Evolutionary conservation across 1,284 basidiomycete genomes (phyloP), one percentile per base, ranked within the genome.

Genomic region (Puccinia coronata): DNA sequence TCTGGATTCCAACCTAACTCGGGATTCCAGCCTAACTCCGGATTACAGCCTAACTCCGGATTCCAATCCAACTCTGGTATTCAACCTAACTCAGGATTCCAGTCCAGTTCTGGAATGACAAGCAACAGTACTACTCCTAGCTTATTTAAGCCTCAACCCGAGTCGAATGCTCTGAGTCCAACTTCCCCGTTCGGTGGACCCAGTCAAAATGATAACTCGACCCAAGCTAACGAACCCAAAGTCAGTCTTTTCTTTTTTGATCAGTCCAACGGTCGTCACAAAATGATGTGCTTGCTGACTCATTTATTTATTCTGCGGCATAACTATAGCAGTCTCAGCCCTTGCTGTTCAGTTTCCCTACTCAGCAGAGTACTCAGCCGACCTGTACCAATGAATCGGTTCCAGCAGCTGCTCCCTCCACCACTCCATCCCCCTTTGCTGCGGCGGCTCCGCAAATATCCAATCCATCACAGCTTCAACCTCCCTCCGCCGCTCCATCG

Each of bases 311-410:
- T 9, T 39, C 41, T n/a, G n/a, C 18, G 16, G 25, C 28, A 61
- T 31, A 57, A 57, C 8, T 2, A 39, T 20, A 34, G 20, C 25
- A 51, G 43, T 70, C 41, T 70, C 31, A 72, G 51, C 20, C 70
- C 51, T 55, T 34, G 4, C 34, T n/a, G n/a, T 72, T 72, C 12
- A 55, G 28, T 39, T 72, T 72, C 49, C 23, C 47, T 55, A 72
- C 70, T n/a, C 51, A 36, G 31, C 34, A 25, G 51, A 72, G 70
- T 23, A 25, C 34, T 55, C 70, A 72, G 49, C 51, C 70, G 31
- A 72, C 70, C 28, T 47, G 43, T 31, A 49, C 67, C 31, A 70
- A 49, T 70, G 47, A 70, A 28, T 70, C 43, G 25, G 43, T n/a
- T 34, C 23, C 47, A 31, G 28, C 67, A 16, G 43, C 67, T 20